A percentile compares a stretch with the other conserved stretches of the same genome.
These are phyloP conservation scores for Calonectria pseudoturangicola DNA, from an alignment of 2,329 filamentous ascomycete genomes.

Conservation along the genomic window DNA sequence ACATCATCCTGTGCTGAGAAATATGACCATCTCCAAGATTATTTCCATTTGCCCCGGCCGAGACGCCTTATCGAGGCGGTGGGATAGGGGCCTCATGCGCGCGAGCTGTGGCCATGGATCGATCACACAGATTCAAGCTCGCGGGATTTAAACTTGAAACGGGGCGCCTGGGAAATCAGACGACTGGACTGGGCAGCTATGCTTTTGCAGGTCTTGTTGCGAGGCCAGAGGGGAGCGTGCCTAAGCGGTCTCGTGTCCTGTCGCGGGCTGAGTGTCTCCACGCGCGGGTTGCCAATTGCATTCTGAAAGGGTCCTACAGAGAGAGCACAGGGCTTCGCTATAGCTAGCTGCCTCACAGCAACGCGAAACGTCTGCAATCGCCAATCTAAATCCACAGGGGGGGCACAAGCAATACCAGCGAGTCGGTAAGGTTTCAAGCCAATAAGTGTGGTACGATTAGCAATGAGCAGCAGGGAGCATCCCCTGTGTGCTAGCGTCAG, in stretches of 20 bases:
- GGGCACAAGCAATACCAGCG: neutral
- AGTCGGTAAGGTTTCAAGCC: slow-evolving; percentile 9
- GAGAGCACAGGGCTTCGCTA: too few relatives aligned
- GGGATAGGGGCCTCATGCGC: slow-evolving; percentile 13
- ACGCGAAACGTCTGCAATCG: neutral
- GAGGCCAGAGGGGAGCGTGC: too few relatives aligned
- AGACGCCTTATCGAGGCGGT: slow-evolving; percentile 15
- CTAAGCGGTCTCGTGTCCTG: too few relatives aligned
- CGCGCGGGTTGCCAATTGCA: too few relatives aligned
- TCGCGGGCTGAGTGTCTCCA: too few relatives aligned
- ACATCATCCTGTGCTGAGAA: slow-evolving; percentile 30
- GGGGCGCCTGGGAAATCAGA: slow-evolving; percentile 5
- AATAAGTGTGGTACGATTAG: slow-evolving; percentile 31
- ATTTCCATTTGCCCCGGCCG: slow-evolving; percentile 12
- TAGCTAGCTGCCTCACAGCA: too few relatives aligned
- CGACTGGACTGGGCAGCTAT: neutral
- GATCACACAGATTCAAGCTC: slow-evolving; percentile 14
- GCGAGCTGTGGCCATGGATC: slow-evolving; percentile 7
- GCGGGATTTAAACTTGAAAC: slow-evolving; percentile 25
- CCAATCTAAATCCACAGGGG: slow-evolving; percentile 24
- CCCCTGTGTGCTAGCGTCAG: slow-evolving; percentile 15
- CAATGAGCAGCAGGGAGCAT: slow-evolving; percentile 6
- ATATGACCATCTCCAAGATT: slow-evolving; percentile 20
- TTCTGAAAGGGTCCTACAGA: too few relatives aligned
- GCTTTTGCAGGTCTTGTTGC: neutral